Evolutionary conservation across 192 early-diverging fungal species (phyloP).

Genomic region (Nowakowskiella sp.): DNA sequence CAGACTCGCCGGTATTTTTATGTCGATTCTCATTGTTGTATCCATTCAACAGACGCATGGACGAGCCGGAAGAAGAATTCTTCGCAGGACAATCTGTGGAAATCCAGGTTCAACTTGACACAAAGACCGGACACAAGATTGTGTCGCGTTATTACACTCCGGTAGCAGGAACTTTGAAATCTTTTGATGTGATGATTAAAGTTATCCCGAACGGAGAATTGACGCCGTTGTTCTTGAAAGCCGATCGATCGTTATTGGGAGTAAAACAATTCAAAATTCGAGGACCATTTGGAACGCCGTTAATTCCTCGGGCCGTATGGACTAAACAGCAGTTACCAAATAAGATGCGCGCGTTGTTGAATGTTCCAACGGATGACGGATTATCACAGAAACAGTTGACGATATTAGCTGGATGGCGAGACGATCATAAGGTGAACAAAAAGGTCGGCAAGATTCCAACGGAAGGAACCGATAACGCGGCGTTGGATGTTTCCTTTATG

Average conservation of each 20-base stretch:
- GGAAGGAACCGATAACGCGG: background rate
- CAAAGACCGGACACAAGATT: too few relatives aligned
- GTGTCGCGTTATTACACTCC: constrained; percentile 17
- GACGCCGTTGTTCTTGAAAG: background rate
- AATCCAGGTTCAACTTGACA: constrained; percentile 9
- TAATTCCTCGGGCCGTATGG: background rate
- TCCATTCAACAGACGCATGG: background rate
- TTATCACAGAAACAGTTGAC: background rate
- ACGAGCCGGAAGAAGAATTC: background rate
- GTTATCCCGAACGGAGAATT: background rate
- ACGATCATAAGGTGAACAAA: too few relatives aligned
- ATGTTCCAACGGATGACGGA: background rate
- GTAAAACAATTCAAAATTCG: background rate
- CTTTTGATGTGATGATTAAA: constrained; percentile 21
- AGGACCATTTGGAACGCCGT: background rate
- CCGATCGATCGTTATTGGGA: background rate
- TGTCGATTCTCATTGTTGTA: background rate
- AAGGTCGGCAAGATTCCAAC: too few relatives aligned
- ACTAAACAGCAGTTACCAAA: background rate
- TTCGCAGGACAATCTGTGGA: background rate
- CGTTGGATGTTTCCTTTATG: too few relatives aligned
- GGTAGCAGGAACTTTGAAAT: constrained; percentile 5
- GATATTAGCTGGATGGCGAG: background rate
- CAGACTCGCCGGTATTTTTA: background rate
- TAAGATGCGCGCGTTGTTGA: background rate